Evolutionary conservation across 2,329 filamentous ascomycete species (phyloP).

Genomic region (Alternaria sp.): DNA sequence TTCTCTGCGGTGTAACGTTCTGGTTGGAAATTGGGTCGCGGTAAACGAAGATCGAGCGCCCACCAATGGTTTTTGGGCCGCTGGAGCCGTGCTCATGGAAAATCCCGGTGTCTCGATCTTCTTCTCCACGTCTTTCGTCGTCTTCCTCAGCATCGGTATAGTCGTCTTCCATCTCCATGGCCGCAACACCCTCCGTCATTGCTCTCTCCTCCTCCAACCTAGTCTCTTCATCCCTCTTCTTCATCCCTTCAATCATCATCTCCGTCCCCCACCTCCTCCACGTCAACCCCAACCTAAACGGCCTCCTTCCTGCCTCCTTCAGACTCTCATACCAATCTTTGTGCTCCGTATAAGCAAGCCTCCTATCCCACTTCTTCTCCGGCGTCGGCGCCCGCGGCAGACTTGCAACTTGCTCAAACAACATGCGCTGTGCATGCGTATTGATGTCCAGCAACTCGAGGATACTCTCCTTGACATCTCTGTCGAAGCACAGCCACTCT

Average conservation of each 20-base stretch:
- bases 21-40: background rate
- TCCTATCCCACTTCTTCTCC: constrained; percentile 8
- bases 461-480: constrained; percentile 7
- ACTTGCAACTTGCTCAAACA: constrained; percentile 34
- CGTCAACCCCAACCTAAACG: constrained; percentile 39
- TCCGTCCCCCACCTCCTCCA: constrained; percentile 22
- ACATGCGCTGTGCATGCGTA: background rate
- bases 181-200: fast-evolving
- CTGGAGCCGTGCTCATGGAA: background rate
- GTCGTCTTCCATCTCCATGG: background rate
- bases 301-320: constrained; percentile 30
- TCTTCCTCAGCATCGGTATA: background rate
- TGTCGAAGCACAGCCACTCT: constrained; percentile 35
- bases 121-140: background rate
- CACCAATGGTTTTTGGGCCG: background rate
- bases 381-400: constrained; percentile 8
- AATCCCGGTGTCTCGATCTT: background rate
- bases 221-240: background rate
- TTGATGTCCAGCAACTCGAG: constrained; percentile 9
- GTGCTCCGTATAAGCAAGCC: constrained; percentile 26
- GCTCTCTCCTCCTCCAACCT: background rate
- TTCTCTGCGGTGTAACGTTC: too few species aligned
- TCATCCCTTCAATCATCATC: background rate
- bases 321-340: constrained; percentile 27
- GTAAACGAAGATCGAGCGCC: background rate